These are phyloP conservation scores for Phanerochaete carnosa DNA, from an alignment of 768 basidiomycete genomes.

Conservation along the genomic window DNA sequence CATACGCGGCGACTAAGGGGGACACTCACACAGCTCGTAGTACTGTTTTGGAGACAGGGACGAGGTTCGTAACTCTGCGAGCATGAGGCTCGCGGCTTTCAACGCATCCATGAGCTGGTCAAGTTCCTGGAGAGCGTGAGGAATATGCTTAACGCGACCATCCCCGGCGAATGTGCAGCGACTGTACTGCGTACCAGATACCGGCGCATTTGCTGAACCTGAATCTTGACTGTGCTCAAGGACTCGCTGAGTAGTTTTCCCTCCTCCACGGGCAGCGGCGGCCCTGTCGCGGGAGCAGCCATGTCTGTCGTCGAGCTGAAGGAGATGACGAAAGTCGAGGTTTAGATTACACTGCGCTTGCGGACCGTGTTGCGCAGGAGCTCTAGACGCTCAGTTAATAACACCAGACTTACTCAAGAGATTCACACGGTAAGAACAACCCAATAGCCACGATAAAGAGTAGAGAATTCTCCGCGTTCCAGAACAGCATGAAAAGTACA, in stretches of 20 bases:
- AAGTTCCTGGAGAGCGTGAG: constrained; percentile 56
- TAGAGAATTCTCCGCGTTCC: background rate
- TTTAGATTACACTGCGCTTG: background rate
- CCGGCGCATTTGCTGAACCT: constrained; percentile 93
- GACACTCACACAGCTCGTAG: constrained; percentile 84
- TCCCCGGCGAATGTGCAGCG: background rate
- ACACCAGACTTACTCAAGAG: background rate
- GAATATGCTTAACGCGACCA: background rate
- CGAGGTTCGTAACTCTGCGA: constrained; percentile 92
- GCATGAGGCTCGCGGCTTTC: constrained; percentile 96
- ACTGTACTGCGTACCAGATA: constrained; percentile 57
- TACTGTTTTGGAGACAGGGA: constrained; percentile 96
- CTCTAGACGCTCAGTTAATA: background rate
- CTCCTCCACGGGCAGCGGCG: constrained; percentile 52
- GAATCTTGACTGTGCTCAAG: constrained; percentile 81
- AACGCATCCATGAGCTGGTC: constrained; percentile 99
- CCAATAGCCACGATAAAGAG: background rate
- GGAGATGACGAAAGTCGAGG: background rate
- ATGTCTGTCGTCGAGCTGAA: constrained; percentile 4
- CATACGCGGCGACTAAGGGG: background rate
- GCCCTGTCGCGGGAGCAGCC: constrained; percentile 15
- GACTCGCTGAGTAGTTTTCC: constrained; percentile 84
- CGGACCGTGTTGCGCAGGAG: constrained; percentile 7
- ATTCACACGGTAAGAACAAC: background rate
- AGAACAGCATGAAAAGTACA: background rate